phyloP scores from a whole-genome alignment of 768 basidiomycete species.

The Lactarius hengduanensis region DNA sequence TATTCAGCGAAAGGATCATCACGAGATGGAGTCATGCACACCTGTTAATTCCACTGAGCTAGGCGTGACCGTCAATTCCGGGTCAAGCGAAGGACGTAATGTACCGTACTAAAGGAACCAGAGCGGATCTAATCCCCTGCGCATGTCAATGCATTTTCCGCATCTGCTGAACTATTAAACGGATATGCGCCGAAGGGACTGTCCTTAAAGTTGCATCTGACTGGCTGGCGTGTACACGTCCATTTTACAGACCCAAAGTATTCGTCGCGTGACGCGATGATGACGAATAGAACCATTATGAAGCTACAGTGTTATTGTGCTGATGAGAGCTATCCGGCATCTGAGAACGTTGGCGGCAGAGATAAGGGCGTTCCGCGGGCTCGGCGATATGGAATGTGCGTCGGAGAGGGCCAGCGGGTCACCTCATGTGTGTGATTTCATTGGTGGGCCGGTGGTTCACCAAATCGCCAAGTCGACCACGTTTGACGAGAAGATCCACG shows the following conservation, averaged over 20 bases:
- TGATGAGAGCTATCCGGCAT: background rate
- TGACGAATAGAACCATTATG: background rate
- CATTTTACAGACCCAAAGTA: background rate
- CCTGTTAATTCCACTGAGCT: background rate
- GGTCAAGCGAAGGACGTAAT: background rate
- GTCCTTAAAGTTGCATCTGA: slow-evolving; percentile 3
- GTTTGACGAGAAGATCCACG: slow-evolving; percentile 23
- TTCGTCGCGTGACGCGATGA: background rate
- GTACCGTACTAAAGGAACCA: background rate
- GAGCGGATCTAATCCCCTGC: background rate
- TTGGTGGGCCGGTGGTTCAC: slow-evolving; percentile 7
- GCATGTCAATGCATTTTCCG: background rate
- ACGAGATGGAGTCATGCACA: background rate
- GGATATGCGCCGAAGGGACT: background rate
- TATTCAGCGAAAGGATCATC: slow-evolving; percentile 6
- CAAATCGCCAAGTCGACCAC: background rate
- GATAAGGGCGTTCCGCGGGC: slow-evolving; percentile 2
- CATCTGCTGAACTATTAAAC: slow-evolving; percentile 5
- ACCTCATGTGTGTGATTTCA: slow-evolving; percentile 16
- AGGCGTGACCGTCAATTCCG: background rate
- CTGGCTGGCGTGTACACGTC: background rate
- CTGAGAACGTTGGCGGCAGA: background rate
- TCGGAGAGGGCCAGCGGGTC: background rate
- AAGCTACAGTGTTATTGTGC: background rate
- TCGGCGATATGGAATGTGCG: slow-evolving; percentile 2